These are phyloP conservation scores for Canavalia gladiata DNA, from an alignment of 306 rosid species.

Conservation along the genomic window DNA sequence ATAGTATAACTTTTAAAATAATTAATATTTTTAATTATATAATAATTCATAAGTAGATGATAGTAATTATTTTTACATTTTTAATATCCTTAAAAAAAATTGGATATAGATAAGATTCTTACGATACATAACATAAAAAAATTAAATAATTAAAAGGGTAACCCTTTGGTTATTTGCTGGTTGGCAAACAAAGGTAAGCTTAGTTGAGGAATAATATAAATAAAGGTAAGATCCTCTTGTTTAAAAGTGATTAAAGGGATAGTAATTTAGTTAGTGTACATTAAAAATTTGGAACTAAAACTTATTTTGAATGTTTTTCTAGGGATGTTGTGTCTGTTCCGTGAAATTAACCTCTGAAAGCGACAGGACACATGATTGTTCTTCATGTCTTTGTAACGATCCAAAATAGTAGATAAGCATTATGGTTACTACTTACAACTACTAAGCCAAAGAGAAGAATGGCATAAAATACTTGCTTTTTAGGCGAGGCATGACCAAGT, in stretches of 20 bases:
- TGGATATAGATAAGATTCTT: no score
- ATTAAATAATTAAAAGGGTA: no score
- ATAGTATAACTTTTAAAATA: no score
- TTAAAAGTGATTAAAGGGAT: neutral
- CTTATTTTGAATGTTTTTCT: neutral
- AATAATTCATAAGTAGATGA: no score
- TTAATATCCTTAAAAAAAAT: no score
- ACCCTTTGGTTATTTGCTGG: no score
- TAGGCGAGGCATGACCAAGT: slow-evolving; percentile 17
- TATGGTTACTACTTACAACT: slow-evolving; percentile 12
- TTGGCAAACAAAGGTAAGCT: neutral
- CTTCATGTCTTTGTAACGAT: slow-evolving; percentile 55
- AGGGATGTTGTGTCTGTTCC: slow-evolving; percentile 22
- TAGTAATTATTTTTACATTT: no score
- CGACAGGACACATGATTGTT: slow-evolving; percentile 59
- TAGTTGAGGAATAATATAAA: neutral
- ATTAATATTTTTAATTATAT: no score
- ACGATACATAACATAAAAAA: no score
- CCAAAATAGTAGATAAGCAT: slow-evolving; percentile 22
- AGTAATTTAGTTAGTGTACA: neutral
- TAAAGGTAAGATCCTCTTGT: neutral
- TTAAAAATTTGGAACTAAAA: slow-evolving; percentile 7
- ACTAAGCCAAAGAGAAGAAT: slow-evolving; percentile 31
- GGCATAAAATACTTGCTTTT: slow-evolving; percentile 30
- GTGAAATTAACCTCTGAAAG: slow-evolving; percentile 42